Conservation (phyloP, 2,329 filamentous ascomycete genomes). For the Didymella keratinophila region DNA sequence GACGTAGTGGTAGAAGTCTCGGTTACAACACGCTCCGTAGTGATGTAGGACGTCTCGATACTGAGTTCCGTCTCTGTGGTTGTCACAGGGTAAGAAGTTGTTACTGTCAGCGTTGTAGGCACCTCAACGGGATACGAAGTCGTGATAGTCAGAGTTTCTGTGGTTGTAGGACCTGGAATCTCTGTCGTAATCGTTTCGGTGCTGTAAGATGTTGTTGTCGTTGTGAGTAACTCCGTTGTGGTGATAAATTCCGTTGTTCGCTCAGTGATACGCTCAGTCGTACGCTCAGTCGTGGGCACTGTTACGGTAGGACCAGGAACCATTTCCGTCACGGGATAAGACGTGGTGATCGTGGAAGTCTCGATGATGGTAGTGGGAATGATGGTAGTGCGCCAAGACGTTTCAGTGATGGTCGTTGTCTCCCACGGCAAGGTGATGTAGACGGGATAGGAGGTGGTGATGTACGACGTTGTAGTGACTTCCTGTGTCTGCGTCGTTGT, state of each 20-base stretch:
- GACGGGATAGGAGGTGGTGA: not conserved
- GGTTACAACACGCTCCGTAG: constrained; percentile 12
- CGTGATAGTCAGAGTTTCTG: not conserved
- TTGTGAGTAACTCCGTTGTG: not conserved
- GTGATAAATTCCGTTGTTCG: not conserved
- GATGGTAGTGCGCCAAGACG: not conserved
- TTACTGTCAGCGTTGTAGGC: not conserved
- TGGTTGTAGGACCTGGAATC: constrained; percentile 1
- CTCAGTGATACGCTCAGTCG: not conserved
- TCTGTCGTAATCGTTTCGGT: not conserved
- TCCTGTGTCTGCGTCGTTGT: not conserved
- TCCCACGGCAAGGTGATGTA: not conserved
- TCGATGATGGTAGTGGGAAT: not conserved
- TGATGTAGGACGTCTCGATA: constrained; percentile 2
- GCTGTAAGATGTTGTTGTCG: constrained; percentile 5
- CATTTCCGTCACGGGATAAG: not conserved
- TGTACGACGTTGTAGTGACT: not conserved
- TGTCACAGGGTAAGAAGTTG: constrained; percentile 1
- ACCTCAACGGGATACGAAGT: not conserved
- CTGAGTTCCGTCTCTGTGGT: not conserved
- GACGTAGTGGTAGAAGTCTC: constrained; percentile 6
- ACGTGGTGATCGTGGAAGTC: not conserved
- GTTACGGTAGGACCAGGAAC: not conserved
- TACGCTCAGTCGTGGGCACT: not conserved
- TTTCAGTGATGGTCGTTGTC: not conserved